Evolutionary conservation across 2,329 filamentous ascomycete genomes (phyloP), one percentile per base, ranked within the genome.

Genomic region (Nothophoma quercina): DNA sequence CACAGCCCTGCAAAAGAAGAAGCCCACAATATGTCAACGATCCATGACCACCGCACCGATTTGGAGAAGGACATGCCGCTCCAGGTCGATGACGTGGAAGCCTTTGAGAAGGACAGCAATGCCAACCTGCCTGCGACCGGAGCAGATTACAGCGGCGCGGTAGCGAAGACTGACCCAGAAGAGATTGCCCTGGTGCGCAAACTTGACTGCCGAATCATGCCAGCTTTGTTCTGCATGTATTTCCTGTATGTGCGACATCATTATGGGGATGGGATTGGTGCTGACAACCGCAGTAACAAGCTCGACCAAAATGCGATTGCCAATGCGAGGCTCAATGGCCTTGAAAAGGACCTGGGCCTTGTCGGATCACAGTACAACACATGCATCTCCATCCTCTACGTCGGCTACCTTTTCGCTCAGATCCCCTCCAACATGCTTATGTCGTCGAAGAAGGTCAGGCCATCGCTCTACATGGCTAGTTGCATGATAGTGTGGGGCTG

Each of bases 221-320:
- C 59, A 28, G 53, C 58, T 15, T 29, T 67, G 9, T 67, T 64
- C 29, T 59, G 48, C 23, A 76, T 78, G 76, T 78, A 78, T 49
- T 79, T 70, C n/a, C 35, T 64, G 63, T 63, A 47, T 44, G 51
- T 53, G 9, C 9, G 8, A 16, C 45, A 56, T 10, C 55, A 8
- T 39, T 19, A 2, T 21, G n/a, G n/a, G n/a, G n/a, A n/a, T n/a
- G n/a, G n/a, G n/a, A n/a, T n/a, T n/a, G n/a, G n/a, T n/a, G n/a
- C n/a, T 47, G 9, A 47, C 26, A 13, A n/a, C 8, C 4, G 8
- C 23, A 64, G 62, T 35, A 74, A 73, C 48, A 72, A 67, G 34
- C 64, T 68, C 9, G 85, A 87, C 62, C 79, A 84, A 23, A 86
- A 86, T 69, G 86, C 88, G 68, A 86, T 88, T 55, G 85, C 85